phyloP scores from a whole-genome alignment of 768 basidiomycete species.

The Lactarius hatsudake region DNA sequence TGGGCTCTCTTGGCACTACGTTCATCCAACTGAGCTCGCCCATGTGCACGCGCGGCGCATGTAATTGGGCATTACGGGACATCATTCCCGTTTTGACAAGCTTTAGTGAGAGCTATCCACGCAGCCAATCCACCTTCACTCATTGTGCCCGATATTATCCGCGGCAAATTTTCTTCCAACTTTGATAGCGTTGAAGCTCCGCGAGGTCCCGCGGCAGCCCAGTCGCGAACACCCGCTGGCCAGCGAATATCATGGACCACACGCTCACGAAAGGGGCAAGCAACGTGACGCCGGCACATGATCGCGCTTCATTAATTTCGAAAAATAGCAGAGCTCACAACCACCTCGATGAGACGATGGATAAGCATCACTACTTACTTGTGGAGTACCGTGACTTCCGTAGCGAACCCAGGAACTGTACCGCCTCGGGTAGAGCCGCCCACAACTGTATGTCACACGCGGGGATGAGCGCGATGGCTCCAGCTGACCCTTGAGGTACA shows the following conservation, averaged over 20 bases:
- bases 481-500: not conserved
- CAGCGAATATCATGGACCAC: slow-evolving; percentile 35
- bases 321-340: not conserved
- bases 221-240: slow-evolving; percentile 35
- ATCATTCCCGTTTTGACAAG: not conserved
- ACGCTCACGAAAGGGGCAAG: slow-evolving; percentile 21
- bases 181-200: slow-evolving; percentile 34
- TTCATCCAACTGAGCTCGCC: not conserved
- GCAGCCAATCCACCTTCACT: slow-evolving; percentile 15
- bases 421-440: not conserved
- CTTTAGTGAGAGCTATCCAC: not conserved
- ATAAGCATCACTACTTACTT: not conserved
- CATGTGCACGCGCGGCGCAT: not conserved
- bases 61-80: not conserved
- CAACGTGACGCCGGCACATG: not conserved
- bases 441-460: not conserved
- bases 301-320: not conserved
- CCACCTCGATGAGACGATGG: not conserved
- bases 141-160: slow-evolving; percentile 15
- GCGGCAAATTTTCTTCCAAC: not conserved
- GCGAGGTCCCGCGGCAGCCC: slow-evolving; percentile 29
- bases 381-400: not conserved
- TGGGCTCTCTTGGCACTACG: not conserved
- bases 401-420: not conserved
- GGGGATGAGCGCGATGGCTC: not conserved